phyloP scores from a whole-genome alignment of 495 filamentous ascomycete genomes.

The Penicillium ochrochloron region DNA sequence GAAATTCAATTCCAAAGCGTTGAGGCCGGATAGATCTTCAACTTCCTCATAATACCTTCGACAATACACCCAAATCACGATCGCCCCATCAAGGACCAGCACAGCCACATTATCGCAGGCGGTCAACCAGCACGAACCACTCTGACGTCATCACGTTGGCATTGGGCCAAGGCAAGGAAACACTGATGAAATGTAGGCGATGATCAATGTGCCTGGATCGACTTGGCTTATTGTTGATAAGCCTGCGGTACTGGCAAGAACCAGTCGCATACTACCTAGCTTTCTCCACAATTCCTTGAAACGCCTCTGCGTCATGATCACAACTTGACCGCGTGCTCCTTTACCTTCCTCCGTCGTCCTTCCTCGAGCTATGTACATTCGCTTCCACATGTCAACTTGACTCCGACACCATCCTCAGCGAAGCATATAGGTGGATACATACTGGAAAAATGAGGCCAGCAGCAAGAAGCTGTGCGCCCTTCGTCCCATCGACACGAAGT shows the following conservation, averaged over 20 bases:
- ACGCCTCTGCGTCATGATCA: conserved; percentile 34
- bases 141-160: conserved; percentile 17
- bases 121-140: conserved; percentile 3
- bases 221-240: conserved; percentile 11
- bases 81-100: background rate
- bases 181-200: background rate
- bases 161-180: conserved; percentile 9
- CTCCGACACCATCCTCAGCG: background rate
- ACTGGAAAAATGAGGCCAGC: conserved; percentile 19
- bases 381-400: background rate
- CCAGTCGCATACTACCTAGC: background rate
- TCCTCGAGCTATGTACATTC: conserved; percentile 8
- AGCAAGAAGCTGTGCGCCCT: conserved; percentile 20
- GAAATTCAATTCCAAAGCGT: background rate
- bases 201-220: conserved; percentile 24
- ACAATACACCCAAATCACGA: background rate
- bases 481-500: conserved; percentile 13
- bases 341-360: background rate
- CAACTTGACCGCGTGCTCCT: conserved; percentile 9
- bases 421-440: background rate
- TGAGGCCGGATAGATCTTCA: background rate
- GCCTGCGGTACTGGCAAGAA: background rate
- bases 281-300: conserved; percentile 14
- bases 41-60: background rate
- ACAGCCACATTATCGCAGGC: background rate